Evolutionary conservation across 495 filamentous ascomycete genomes (phyloP), one percentile per base, ranked within the genome.

Genomic region (Penicillium herquei): DNA sequence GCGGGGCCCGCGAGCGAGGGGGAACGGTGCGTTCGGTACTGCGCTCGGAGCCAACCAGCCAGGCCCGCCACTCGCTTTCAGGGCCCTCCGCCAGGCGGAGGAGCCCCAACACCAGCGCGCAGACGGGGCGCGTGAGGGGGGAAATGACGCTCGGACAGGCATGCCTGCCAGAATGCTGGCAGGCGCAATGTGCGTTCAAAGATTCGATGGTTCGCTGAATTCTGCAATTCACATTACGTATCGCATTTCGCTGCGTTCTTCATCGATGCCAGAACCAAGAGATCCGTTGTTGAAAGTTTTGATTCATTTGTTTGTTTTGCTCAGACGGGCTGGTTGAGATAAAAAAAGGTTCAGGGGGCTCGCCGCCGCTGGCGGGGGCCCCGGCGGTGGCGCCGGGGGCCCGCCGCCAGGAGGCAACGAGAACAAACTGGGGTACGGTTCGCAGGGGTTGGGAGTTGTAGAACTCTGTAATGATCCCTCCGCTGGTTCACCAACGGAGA

Each of bases 151-250:
- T 85, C 79, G 39, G 39, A 41, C 39, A 41, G 39, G 39, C 39
- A 41, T 41, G 78, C 82, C 79, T 3, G 77, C 67, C 74, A 77
- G 81, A 84, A 81, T 83, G 74, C 79, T 78, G 71, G 64, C 57
- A 12, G 81, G 81, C 78, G 81, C 80, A 85, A 84, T 84, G 78
- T 84, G 78, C 79, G 80, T 84, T 84, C 78, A 82, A 84, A 85
- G 81, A 86, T 83, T 84, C 80, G 80, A 86, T 85, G 78, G 85
- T 83, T 86, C 79, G 84, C 82, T 83, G 76, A 84, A 84, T 84
- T 79, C 80, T 85, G 79, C 80, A 85, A 86, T 85, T 86, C 77
- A 83, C 78, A 84, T 81, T 86, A 86, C 78, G 81, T 85, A 84
- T 86, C 79, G 80, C 78, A 86, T 84, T 84, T 85, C 78, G 79